Evolutionary conservation across 2,329 filamentous ascomycete genomes (phyloP).

Genomic region (Scytalidium sp.): DNA sequence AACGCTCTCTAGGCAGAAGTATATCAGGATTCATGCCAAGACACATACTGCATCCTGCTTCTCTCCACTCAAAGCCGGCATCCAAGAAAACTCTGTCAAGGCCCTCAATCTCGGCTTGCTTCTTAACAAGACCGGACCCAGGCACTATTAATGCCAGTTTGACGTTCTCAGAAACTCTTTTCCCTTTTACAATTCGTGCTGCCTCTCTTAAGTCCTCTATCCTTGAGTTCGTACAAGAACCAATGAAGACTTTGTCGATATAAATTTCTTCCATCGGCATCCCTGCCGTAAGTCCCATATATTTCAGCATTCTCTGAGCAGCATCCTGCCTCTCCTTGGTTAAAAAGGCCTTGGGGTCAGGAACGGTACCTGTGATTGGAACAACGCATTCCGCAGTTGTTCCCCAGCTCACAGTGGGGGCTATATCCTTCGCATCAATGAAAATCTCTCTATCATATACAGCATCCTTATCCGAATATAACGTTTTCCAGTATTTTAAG

Average conservation of each 20-base stretch:
- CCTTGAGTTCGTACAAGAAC: conserved; percentile 90
- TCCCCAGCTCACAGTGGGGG: conserved; percentile 90
- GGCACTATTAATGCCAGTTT: conserved; percentile 92
- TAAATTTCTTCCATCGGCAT: conserved; percentile 82
- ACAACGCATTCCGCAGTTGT: conserved; percentile 91
- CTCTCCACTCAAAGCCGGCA: conserved; percentile 92
- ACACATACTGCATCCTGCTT: conserved; percentile 96
- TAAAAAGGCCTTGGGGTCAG: conserved; percentile 79
- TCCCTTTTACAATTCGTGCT: conserved; percentile 78
- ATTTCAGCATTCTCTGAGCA: conserved; percentile 77
- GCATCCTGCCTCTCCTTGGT: conserved; percentile 74
- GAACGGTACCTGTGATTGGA: conserved; percentile 81
- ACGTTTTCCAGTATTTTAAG: conserved; percentile 75
- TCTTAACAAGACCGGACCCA: conserved; percentile 87
- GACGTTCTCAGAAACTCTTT: conserved; percentile 78
- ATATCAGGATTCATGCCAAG: conserved; percentile 98
- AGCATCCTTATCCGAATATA: conserved; percentile 77
- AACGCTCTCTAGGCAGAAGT: conserved; percentile 81
- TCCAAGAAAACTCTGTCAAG: conserved; percentile 86
- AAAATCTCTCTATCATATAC: conserved; percentile 83
- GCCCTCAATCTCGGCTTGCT: conserved; percentile 82
- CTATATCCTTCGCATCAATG: conserved; percentile 85
- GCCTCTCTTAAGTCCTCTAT: conserved; percentile 92
- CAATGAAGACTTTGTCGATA: conserved; percentile 93
- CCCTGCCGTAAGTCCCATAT: conserved; percentile 85